phyloP scores from a whole-genome alignment of 495 filamentous ascomycete genomes.

The Aspergillus cristatus region DNA sequence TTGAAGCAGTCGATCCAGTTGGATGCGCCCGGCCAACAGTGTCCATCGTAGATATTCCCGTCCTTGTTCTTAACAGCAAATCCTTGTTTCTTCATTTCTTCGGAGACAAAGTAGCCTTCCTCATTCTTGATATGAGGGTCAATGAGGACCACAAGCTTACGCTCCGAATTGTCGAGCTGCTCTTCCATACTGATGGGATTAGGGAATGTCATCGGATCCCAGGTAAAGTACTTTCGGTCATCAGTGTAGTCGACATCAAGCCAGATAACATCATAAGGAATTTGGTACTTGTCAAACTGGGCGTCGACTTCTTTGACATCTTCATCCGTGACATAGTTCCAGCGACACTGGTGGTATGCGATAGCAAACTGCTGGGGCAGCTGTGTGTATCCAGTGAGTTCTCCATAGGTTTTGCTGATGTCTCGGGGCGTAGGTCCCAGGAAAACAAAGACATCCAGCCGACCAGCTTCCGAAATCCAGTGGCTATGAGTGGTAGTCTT shows the following conservation, averaged over 20 bases:
- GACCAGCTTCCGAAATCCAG: conserved; percentile 89
- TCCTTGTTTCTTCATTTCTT: conserved; percentile 75
- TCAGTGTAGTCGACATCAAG: conserved; percentile 95
- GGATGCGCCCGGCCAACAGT: conserved; percentile 97
- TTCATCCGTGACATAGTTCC: conserved; percentile 96
- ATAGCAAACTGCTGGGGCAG: conserved; percentile 88
- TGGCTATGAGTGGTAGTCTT: conserved; percentile 80
- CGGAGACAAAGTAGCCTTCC: conserved; percentile 61
- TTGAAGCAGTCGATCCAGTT: conserved; percentile 96
- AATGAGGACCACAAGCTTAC: conserved; percentile 90
- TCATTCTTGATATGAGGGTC: conserved; percentile 97
- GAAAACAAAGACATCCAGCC: conserved; percentile 89
- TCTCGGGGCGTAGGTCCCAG: conserved; percentile 78
- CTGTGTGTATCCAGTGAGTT: conserved; percentile 89
- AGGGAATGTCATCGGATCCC: conserved; percentile 78
- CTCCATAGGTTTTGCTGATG: conserved; percentile 68
- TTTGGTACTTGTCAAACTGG: conserved; percentile 88
- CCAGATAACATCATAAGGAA: conserved; percentile 98
- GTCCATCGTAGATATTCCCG: conserved; percentile 80
- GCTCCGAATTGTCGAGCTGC: conserved; percentile 69
- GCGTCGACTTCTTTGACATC: conserved; percentile 94
- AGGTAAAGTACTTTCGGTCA: conserved; percentile 95
- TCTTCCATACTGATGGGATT: conserved; percentile 83
- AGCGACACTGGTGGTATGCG: conserved; percentile 93
- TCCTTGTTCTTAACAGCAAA: conserved; percentile 85